Evolutionary conservation across 2,329 filamentous ascomycete genomes (phyloP), one percentile per base, ranked within the genome.

Genomic region (Fusarium clavum): DNA sequence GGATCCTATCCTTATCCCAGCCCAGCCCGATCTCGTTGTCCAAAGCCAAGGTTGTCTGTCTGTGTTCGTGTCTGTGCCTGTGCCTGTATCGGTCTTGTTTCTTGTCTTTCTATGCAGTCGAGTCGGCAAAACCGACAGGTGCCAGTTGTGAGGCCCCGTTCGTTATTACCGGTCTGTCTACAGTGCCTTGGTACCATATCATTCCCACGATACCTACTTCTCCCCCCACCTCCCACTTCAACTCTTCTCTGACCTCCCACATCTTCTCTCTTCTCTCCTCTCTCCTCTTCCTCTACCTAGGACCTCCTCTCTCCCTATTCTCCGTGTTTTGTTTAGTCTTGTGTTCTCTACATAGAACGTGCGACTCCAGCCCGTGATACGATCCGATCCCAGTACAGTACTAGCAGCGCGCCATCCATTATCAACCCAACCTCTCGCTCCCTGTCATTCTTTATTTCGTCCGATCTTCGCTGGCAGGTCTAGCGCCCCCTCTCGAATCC

Each of bases 1-100:
- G 62, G 59, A 67, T 70, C 67, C 67, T 67, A 66, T 66, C 63
- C 67, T 70, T 70, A 71, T 68, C 63, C 63, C 58, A 71, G 63
- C 63, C 58, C 58, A 71, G 67, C 60, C 58, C 62, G 67, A 70
- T 60, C 59, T 56, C 57, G 62, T 64, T 67, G 58, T 68, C 54
- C 55, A 51, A 58, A 43, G 49, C 34, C 49, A 52, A 45, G 51
- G 47, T 51, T 68, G 58, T 45, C 52, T 69, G 54, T 57, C 52
- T 64, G 59, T 57, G 46, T 64, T 54, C 49, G 43, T 64, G 51
- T 57, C 61, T 64, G 64, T 57, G 58, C 38, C 40, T 67, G 46
- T 45, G 14, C 51, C 54, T 65, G 27, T 40, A 51, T 51, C 47
- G 47, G 47, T 51, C 47, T 51, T 25, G 48, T 38, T 32, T 27